Base-by-base conservation (phyloP, 2,329 filamentous ascomycete species). In the Didymella keratinophila region DNA sequence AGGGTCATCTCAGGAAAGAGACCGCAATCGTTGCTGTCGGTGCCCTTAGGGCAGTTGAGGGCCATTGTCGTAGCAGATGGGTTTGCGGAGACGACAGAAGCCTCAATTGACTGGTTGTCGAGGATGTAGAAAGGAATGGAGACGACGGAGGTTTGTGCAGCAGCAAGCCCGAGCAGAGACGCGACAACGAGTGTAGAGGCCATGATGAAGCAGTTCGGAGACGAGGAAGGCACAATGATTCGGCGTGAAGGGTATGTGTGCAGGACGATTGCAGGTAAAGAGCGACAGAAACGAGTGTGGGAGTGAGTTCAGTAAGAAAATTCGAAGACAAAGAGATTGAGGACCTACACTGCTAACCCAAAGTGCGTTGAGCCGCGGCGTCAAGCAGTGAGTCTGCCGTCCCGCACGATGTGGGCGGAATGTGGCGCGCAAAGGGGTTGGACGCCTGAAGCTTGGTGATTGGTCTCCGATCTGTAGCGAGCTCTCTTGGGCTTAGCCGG, bases 1-100 rank as follows among this genome's bases (percentile, higher is more conserved):
- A 71, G 49, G 9, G 59, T 64, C 20, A 69, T 60, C 8, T 56
- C 41, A 9, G 68, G 68, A n/a, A 68, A 68, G 4, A 70, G 56
- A 20, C 66, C 68, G 56, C 66, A 70, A 3, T 68, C 62, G 4
- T 44, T 39, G 14, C 32, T 10, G 16, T 56, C 47, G 16, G 54
- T 56, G 34, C 47, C 54, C 9, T 34, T 2, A 3, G 57, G 47
- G 39, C 66, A 70, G 18, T 52, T 45, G 4, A 70, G 53, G 1
- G 52, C 27, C 21, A 68, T 20, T 11, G 64, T 64, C 2, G 68
- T 70, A 1, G 62, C 60, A 8, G 56, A 30, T 1, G 60, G 44
- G 41, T 61, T 58, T 11, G 60, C 68, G 4, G 62, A 46, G 12
- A 70, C 37, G 18, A 70, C 27, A 16, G 67, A 67, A 6, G 59